Evolutionary conservation across 345 rosid species (phyloP).

Genomic region (Erysimum cheiranthoides): DNA sequence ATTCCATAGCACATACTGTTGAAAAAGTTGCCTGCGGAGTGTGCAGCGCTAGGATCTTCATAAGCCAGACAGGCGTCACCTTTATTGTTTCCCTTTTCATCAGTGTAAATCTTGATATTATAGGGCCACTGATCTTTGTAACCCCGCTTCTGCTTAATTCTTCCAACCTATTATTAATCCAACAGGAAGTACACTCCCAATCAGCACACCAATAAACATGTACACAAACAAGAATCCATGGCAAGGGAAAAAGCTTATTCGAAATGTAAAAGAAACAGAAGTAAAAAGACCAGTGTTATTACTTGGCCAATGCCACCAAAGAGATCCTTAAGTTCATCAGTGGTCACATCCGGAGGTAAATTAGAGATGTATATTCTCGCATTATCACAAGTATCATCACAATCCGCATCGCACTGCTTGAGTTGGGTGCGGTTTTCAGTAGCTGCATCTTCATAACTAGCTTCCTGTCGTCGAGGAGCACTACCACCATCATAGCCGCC

Average conservation of each 20-base stretch:
- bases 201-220: conserved; percentile 29
- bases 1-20: conserved; percentile 55
- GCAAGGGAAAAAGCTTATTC: conserved; percentile 3
- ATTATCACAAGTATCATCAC: conserved; percentile 89
- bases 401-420: conserved; percentile 87
- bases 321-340: conserved; percentile 85
- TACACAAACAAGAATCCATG: conserved; percentile 24
- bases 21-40: conserved; percentile 91
- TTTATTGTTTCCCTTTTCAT: conserved; percentile 88
- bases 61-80: conserved; percentile 91
- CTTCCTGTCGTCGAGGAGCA: conserved; percentile 63
- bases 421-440: conserved; percentile 58
- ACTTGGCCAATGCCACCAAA: conserved; percentile 99
- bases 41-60: conserved; percentile 97
- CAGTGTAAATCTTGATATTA: conserved; percentile 93
- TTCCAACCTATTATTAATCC: conserved; percentile 66
- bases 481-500: conserved; percentile 67
- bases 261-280: conserved; percentile 27
- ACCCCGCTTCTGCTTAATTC: conserved; percentile 97
- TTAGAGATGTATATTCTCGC: conserved; percentile 94
- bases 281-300: conserved; percentile 49
- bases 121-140: conserved; percentile 99
- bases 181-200: conserved; percentile 13
- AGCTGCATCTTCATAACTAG: conserved; percentile 54
- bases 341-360: conserved; percentile 91